phyloP scores from a whole-genome alignment of 306 rosid species.

The Quercus gilva region DNA sequence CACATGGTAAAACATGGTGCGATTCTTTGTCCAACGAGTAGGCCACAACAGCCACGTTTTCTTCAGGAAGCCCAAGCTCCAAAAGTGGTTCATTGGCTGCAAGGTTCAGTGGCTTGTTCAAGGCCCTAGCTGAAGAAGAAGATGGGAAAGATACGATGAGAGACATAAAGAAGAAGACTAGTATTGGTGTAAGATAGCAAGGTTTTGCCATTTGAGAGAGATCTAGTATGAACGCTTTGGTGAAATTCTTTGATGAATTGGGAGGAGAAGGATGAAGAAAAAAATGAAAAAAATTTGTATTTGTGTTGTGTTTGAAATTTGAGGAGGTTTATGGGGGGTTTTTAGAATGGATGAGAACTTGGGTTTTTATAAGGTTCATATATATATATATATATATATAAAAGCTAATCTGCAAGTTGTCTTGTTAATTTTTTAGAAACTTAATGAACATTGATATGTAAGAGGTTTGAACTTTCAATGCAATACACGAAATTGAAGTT shows the following conservation, averaged over 20 bases:
- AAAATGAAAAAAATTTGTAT: neutral
- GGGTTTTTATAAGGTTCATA: neutral
- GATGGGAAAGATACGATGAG: conserved; percentile 3
- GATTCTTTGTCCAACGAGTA: neutral
- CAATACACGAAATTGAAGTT: no score
- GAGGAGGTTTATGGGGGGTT: no score
- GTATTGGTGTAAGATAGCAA: neutral
- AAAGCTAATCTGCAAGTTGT: no score
- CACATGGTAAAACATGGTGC: neutral
- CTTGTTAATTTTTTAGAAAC: no score
- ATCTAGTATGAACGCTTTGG: neutral
- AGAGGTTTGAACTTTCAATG: no score
- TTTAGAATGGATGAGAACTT: no score
- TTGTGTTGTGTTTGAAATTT: neutral
- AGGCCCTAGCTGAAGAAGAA: conserved; percentile 33
- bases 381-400: neutral
- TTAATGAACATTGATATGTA: no score
- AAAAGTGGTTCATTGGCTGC: neutral
- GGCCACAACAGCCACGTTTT: neutral
- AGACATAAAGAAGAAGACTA: neutral
- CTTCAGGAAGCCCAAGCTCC: conserved; percentile 20
- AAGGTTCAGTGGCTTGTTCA: neutral
- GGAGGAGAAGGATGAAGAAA: neutral
- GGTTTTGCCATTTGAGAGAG: conserved; percentile 23
- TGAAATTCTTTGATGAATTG: neutral